Evolutionary conservation across 2,329 filamentous ascomycete species (phyloP), one percentile per base, ranked within the genome.

Genomic region (Pseudogymnoascus sp.): DNA sequence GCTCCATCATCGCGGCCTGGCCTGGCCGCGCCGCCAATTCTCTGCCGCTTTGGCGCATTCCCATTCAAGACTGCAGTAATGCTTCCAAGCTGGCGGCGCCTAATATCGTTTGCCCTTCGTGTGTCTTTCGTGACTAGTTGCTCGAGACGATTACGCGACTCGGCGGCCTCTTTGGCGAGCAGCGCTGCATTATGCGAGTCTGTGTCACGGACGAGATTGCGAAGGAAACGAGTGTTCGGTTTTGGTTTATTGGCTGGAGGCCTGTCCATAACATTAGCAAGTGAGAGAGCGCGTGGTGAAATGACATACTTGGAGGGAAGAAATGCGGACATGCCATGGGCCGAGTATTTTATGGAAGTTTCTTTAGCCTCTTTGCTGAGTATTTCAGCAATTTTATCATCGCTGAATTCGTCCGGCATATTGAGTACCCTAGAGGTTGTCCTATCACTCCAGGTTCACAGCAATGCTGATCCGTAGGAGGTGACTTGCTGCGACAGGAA

Each of bases 211-310:
- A 99, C 90, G 61, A 97, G 89, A 69, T 94, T 88, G 62, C 86
- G 86, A 41, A 99, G 77, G 71, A 97, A 97, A 35, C 89, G 84
- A 0, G 90, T 97, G 70, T 99, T 97, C 2, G 93, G 92, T 72
- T 93, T 97, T 0, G 90, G 90, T 65, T 86, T 84, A 67, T 83
- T 82, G 50, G 82, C 75, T 62, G 86, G 83, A 60, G 68, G 70
- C 62, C 70, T 72, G 30, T 25, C 47, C 20, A 61, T 28, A 16
- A 20, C 35, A 39, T 58, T 39, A 58, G 35, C 37, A 58, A 38
- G 8, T 25, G 20, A 3, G 18, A 50, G 37, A 33, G 28, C 7
- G 20, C 5, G 16, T 2, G n/a, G 8, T 57, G 14, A 18, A n/a
- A 60, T 47, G 58, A 43, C 39, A 64, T 72, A 84, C 81, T 79